These are phyloP conservation scores for Fragilaria radians DNA, from an alignment of 108 stramenopile genomes.

Conservation along the genomic window DNA sequence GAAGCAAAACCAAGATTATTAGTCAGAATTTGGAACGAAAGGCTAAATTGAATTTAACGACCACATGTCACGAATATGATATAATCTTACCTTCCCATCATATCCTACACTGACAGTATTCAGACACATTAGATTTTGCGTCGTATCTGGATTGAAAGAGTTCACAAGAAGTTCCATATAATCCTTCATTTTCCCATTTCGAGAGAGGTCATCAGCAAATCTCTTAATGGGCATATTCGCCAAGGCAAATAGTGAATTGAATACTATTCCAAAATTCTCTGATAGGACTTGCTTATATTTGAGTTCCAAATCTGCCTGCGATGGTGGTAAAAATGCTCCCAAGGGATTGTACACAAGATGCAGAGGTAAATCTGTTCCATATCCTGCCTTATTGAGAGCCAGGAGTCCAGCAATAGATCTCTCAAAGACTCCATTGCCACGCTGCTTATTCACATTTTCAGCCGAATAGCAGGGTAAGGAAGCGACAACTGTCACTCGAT, in stretches of 20 bases:
- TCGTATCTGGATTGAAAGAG: constrained; percentile 87
- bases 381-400: constrained; percentile 90
- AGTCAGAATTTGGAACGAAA: no score
- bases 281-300: constrained; percentile 85
- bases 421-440: constrained; percentile 92
- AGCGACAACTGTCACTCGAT: constrained; percentile 86
- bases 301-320: constrained; percentile 62
- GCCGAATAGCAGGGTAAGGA: constrained; percentile 90
- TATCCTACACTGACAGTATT: constrained; percentile 77
- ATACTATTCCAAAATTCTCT: constrained; percentile 88
- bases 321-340: constrained; percentile 92
- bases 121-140: constrained; percentile 75
- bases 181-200: constrained; percentile 82
- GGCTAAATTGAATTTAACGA: no score
- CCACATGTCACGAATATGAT: not conserved
- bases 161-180: constrained; percentile 96
- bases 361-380: constrained; percentile 61
- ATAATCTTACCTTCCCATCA: constrained; percentile 55
- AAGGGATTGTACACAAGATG: constrained; percentile 97
- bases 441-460: constrained; percentile 91
- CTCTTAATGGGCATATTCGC: constrained; percentile 99
- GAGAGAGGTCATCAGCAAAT: constrained; percentile 90
- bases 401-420: constrained; percentile 85
- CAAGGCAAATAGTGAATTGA: constrained; percentile 89
- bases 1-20: not conserved